These are phyloP conservation scores for Hevea brasiliensis DNA, from an alignment of 345 rosid species.

Conservation along the genomic window DNA sequence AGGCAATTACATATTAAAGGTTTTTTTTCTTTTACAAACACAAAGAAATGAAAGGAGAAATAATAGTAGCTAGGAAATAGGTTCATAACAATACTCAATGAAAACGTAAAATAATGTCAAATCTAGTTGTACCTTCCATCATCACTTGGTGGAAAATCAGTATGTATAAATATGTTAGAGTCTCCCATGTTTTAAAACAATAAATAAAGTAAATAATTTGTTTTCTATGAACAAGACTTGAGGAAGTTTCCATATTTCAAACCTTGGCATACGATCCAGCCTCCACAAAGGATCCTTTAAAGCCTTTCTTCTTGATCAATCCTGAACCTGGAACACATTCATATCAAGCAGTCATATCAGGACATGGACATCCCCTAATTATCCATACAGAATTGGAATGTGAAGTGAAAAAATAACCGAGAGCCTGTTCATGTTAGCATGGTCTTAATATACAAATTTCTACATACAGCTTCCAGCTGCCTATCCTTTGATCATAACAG, in stretches of 20 bases:
- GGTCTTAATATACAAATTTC: too few relatives aligned
- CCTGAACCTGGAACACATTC: conserved; percentile 64
- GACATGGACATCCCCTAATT: neutral
- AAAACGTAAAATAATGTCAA: neutral
- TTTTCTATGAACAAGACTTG: neutral
- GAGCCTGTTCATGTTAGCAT: too few relatives aligned
- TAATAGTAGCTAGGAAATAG: neutral
- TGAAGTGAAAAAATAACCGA: too few relatives aligned
- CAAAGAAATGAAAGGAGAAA: neutral
- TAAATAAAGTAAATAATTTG: neutral
- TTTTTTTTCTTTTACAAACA: neutral
- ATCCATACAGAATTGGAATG: neutral
- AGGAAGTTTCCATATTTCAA: neutral
- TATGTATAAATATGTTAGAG: neutral
- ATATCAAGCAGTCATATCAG: neutral
- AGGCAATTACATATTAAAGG: neutral
- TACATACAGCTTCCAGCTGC: too few relatives aligned
- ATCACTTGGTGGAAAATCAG: neutral
- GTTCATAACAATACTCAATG: neutral
- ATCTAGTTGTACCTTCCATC: neutral
- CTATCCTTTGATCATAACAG: too few relatives aligned
- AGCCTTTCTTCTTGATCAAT: conserved; percentile 73
- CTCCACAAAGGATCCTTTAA: conserved; percentile 72
- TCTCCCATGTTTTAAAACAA: neutral
- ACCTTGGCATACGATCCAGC: conserved; percentile 96